phyloP scores from a whole-genome alignment of 2,329 filamentous ascomycete species.

The Pseudogymnoascus sp. region DNA sequence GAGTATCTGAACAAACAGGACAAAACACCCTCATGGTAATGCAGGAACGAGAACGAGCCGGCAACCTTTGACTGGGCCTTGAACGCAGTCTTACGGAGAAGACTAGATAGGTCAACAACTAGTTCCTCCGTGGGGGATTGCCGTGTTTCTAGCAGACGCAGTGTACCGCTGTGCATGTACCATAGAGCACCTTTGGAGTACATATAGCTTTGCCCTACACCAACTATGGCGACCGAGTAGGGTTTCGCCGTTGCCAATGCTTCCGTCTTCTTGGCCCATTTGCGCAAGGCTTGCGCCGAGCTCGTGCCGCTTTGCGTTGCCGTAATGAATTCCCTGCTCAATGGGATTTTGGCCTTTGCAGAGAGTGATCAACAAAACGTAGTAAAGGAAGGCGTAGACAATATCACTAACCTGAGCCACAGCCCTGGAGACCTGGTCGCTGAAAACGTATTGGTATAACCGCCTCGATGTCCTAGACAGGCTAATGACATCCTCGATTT shows the following conservation, averaged over 20 bases:
- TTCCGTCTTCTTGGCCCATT: constrained; percentile 51
- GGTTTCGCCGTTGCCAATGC: constrained; percentile 56
- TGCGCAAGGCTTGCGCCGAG: constrained; percentile 49
- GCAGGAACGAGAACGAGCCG: constrained; percentile 46
- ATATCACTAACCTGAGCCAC: constrained; percentile 23
- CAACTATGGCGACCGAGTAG: constrained; percentile 53
- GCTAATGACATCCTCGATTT: constrained; percentile 27
- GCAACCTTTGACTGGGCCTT: constrained; percentile 23
- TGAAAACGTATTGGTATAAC: constrained; percentile 22
- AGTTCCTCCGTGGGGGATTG: constrained; percentile 41
- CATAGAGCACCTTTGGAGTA: constrained; percentile 59
- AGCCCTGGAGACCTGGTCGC: constrained; percentile 25
- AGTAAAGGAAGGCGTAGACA: neutral
- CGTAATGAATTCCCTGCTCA: constrained; percentile 21
- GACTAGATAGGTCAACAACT: constrained; percentile 45
- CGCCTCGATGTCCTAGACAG: constrained; percentile 22
- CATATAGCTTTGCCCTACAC: constrained; percentile 51
- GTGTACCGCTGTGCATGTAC: constrained; percentile 45
- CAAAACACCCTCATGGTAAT: constrained; percentile 50
- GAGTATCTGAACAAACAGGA: constrained; percentile 48
- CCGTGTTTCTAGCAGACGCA: constrained; percentile 55
- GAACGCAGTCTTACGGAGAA: constrained; percentile 25
- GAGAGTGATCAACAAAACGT: constrained; percentile 14
- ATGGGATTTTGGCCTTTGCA: constrained; percentile 20
- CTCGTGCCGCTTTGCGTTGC: constrained; percentile 15